Conservation (phyloP, 768 basidiomycete species). For the Sistotremastrum suecicum region DNA sequence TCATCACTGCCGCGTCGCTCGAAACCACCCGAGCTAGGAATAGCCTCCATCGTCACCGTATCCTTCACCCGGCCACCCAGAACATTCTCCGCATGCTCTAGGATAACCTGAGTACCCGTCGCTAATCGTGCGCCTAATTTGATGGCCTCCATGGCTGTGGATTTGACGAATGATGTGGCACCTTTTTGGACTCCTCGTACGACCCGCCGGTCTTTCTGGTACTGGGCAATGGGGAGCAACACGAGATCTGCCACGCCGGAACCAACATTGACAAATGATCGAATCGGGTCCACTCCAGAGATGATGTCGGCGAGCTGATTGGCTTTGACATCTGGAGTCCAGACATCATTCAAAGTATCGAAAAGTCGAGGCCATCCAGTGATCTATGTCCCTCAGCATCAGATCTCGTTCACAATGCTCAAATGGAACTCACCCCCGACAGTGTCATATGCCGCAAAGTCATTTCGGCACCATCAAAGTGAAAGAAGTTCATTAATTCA, state of each 20-base stretch:
- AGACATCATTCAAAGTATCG: constrained; percentile 88
- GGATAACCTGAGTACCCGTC: constrained; percentile 93
- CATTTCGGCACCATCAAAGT: constrained; percentile 98
- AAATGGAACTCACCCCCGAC: constrained; percentile 54
- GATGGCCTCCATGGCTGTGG: constrained; percentile 91
- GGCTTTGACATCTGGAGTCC: constrained; percentile 99
- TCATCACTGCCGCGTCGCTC: constrained; percentile 19
- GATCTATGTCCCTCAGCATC: constrained; percentile 33
- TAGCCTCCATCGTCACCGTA: constrained; percentile 49
- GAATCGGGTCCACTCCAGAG: constrained; percentile 90
- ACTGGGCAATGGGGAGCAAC: constrained; percentile 90
- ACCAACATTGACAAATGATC: constrained; percentile 94
- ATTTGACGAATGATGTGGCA: constrained; percentile 82
- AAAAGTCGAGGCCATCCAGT: constrained; percentile 87
- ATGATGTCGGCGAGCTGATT: constrained; percentile 96
- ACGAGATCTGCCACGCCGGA: constrained; percentile 95
- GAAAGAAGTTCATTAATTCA: constrained; percentile 99
- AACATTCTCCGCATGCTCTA: constrained; percentile 88
- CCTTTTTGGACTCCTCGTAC: constrained; percentile 91
- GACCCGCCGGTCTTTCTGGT: constrained; percentile 90
- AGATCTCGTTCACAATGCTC: too few species aligned
- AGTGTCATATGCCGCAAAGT: constrained; percentile 86
- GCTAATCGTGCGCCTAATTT: constrained; percentile 88
- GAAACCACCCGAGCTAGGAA: constrained; percentile 5
- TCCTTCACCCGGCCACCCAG: constrained; percentile 67